phyloP scores from a whole-genome alignment of 2,329 filamentous ascomycete genomes.

The Pseudocercospora musae region DNA sequence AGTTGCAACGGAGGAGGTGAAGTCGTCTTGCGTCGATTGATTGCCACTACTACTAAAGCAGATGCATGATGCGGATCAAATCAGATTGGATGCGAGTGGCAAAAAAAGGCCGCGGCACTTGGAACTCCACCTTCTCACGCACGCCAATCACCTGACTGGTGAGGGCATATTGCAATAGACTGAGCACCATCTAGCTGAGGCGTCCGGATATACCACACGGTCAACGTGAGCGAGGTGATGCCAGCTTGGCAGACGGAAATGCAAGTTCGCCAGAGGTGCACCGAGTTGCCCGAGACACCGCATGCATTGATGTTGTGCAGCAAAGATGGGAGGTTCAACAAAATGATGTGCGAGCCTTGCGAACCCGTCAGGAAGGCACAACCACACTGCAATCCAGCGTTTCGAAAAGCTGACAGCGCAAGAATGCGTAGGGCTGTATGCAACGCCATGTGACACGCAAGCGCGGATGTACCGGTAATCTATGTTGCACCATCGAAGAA shows the following conservation, averaged over 20 bases:
- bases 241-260: not conserved
- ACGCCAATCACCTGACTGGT: not conserved
- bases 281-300: not conserved
- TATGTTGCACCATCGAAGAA: not conserved
- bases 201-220: too few relatives aligned
- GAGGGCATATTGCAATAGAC: too few relatives aligned
- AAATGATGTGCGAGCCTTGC: not conserved
- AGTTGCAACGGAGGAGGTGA: not conserved
- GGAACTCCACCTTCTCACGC: not conserved
- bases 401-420: not conserved
- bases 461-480: not conserved
- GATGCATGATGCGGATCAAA: not conserved
- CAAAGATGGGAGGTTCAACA: not conserved
- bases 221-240: not conserved
- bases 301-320: not conserved
- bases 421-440: not conserved
- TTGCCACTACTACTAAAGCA: not conserved
- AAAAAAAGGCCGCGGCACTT: not conserved
- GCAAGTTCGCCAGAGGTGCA: not conserved
- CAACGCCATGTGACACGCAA: too few relatives aligned
- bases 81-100: not conserved
- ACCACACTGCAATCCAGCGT: conserved; percentile 1
- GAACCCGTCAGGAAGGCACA: not conserved
- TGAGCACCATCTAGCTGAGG: too few relatives aligned
- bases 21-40: not conserved